Conservation (phyloP, 2,329 filamentous ascomycete genomes). For the Apiospora kogelbergensis region DNA sequence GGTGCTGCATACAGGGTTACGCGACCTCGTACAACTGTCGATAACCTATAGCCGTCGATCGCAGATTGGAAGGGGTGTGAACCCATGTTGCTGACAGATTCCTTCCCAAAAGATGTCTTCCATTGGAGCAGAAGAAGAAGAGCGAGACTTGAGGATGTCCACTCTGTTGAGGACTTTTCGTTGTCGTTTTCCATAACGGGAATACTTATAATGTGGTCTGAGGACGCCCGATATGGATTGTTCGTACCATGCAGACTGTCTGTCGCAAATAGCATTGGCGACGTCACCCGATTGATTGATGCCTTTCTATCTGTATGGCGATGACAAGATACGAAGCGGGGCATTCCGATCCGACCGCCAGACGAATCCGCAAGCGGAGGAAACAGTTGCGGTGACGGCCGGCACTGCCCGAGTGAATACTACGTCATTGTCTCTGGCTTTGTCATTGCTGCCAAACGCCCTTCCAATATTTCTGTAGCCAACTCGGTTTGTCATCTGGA, state of each 20-base stretch:
- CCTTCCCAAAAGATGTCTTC: too few relatives aligned
- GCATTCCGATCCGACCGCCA: too few relatives aligned
- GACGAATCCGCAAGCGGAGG: background rate
- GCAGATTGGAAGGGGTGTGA: background rate
- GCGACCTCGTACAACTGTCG: background rate
- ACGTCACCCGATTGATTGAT: too few relatives aligned
- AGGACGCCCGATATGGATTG: background rate
- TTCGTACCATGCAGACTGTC: background rate
- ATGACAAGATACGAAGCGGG: too few relatives aligned
- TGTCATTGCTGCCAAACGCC: background rate
- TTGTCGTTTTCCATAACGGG: background rate
- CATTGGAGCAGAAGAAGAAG: background rate
- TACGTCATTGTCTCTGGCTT: too few relatives aligned
- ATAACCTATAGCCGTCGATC: background rate
- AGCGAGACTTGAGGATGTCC: background rate
- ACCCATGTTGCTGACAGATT: too few relatives aligned
- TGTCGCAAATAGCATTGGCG: too few relatives aligned
- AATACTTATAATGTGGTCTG: background rate
- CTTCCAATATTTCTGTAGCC: background rate
- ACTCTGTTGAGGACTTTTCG: background rate
- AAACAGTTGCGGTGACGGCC: background rate
- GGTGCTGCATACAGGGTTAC: background rate
- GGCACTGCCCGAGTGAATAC: background rate
- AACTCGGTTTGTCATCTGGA: background rate
- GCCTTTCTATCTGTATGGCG: too few relatives aligned